Evolutionary conservation across 1,284 basidiomycete genomes (phyloP).

Genomic region (Ceratorhiza oryzae-sativae): DNA sequence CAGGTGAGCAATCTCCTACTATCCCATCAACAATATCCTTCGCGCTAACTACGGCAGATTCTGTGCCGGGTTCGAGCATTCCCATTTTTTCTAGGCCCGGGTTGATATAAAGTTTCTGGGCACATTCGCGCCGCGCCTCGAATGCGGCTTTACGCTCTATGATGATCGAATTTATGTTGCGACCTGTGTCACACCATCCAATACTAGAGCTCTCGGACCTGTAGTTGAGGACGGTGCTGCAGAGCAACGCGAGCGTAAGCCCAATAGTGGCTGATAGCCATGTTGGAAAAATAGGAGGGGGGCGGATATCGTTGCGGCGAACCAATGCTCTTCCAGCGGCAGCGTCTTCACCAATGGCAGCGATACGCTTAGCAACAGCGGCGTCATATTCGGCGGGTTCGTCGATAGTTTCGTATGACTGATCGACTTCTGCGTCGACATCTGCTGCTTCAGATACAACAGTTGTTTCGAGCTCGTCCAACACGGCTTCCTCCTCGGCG

Average conservation of each 20-base stretch:
- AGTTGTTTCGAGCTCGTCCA: constrained; percentile 44
- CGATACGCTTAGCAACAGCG: constrained; percentile 44
- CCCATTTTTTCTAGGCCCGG: constrained; percentile 5
- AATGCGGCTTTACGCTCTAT: constrained; percentile 45
- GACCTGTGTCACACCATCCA: constrained; percentile 57
- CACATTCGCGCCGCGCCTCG: constrained; percentile 33
- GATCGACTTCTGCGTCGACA: constrained; percentile 49
- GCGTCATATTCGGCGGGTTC: constrained; percentile 46
- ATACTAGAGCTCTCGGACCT: constrained; percentile 51
- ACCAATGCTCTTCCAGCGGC: constrained; percentile 40
- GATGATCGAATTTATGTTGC: constrained; percentile 52
- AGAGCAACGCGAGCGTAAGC: constrained; percentile 42
- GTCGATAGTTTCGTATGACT: constrained; percentile 50
- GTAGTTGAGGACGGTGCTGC: constrained; percentile 49
- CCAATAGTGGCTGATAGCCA: constrained; percentile 45
- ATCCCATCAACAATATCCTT: constrained; percentile 25
- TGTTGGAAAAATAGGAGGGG: constrained; percentile 46
- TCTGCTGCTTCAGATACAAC: constrained; percentile 48
- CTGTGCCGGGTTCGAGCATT: constrained; percentile 8
- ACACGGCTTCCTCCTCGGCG: constrained; percentile 14
- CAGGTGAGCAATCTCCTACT: constrained; percentile 59
- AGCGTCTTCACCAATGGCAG: constrained; percentile 45
- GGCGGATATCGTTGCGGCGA: constrained; percentile 39
- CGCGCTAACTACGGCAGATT: background rate
- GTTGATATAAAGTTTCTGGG: constrained; percentile 30